Evolutionary conservation across 1,139 yeast species (phyloP).

Genomic region (Blastobotrys petasosporus): DNA sequence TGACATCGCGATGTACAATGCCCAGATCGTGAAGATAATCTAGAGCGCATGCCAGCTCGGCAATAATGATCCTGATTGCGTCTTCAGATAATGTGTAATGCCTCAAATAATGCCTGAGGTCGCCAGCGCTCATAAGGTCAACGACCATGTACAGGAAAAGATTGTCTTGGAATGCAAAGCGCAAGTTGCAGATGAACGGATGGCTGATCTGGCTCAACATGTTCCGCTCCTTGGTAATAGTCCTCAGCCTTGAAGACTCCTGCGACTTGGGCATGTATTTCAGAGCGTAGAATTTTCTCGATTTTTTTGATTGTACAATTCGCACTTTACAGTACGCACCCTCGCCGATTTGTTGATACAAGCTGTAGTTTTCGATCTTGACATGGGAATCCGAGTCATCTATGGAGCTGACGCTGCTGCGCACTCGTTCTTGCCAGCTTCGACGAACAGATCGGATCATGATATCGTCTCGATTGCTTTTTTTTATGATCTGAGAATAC

Average conservation of each 20-base stretch:
- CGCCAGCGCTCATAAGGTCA: conserved; percentile 87
- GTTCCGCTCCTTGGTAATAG: conserved; percentile 49
- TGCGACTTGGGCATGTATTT: conserved; percentile 43
- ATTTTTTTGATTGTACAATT: conserved; percentile 51
- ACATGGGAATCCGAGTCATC: background rate
- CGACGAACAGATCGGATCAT: background rate
- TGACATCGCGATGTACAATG: conserved; percentile 62
- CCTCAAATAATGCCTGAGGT: conserved; percentile 68
- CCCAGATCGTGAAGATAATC: conserved; percentile 58
- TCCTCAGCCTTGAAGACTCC: conserved; percentile 21
- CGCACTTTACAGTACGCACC: conserved; percentile 62
- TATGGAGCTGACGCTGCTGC: conserved; percentile 7
- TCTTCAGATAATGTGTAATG: conserved; percentile 49
- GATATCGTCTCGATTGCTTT: too few relatives aligned
- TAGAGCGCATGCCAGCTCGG: conserved; percentile 62
- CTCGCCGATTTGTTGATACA: conserved; percentile 21
- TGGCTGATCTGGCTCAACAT: conserved; percentile 59
- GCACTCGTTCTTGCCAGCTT: conserved; percentile 4
- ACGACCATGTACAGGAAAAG: conserved; percentile 64
- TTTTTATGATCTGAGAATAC: too few relatives aligned
- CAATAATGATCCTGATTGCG: conserved; percentile 58
- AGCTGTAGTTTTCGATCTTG: conserved; percentile 15
- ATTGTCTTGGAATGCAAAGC: conserved; percentile 76
- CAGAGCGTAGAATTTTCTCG: conserved; percentile 62
- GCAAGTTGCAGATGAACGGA: conserved; percentile 73